Evolutionary conservation across 2,329 filamentous ascomycete genomes (phyloP).

Genomic region (Fusarium transvaalense): DNA sequence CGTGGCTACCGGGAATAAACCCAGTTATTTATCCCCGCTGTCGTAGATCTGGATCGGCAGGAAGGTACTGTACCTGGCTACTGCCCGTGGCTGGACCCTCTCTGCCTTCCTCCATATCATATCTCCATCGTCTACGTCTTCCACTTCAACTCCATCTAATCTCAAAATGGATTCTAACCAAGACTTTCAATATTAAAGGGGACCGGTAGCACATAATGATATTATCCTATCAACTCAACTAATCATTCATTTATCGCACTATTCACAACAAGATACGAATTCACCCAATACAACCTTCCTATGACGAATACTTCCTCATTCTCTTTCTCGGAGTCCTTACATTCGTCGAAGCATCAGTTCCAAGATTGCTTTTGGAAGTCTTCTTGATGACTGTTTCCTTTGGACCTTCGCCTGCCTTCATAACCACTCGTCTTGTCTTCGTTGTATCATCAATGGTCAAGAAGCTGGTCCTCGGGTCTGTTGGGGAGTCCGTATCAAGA

Average conservation of each 20-base stretch:
- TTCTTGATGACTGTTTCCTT: not conserved
- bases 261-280: not conserved
- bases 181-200: not conserved
- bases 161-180: not conserved
- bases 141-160: no score
- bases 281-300: not conserved
- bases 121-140: no score
- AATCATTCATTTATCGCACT: not conserved
- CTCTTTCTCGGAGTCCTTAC: slow-evolving; percentile 2
- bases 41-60: slow-evolving; percentile 33
- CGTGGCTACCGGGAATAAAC: slow-evolving; percentile 33
- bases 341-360: not conserved
- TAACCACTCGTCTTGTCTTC: slow-evolving; percentile 2
- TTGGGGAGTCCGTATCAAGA: slow-evolving; percentile 32
- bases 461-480: slow-evolving; percentile 30
- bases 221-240: not conserved
- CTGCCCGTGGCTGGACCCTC: not conserved
- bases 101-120: not conserved
- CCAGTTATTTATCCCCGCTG: slow-evolving; percentile 16
- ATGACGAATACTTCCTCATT: not conserved
- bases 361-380: not conserved
- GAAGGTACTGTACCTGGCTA: not conserved
- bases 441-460: slow-evolving; percentile 26
- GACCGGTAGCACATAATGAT: not conserved
- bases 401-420: slow-evolving; percentile 24